These are phyloP conservation scores for Prunus armeniaca DNA, from an alignment of 306 rosid species.

Conservation along the genomic window DNA sequence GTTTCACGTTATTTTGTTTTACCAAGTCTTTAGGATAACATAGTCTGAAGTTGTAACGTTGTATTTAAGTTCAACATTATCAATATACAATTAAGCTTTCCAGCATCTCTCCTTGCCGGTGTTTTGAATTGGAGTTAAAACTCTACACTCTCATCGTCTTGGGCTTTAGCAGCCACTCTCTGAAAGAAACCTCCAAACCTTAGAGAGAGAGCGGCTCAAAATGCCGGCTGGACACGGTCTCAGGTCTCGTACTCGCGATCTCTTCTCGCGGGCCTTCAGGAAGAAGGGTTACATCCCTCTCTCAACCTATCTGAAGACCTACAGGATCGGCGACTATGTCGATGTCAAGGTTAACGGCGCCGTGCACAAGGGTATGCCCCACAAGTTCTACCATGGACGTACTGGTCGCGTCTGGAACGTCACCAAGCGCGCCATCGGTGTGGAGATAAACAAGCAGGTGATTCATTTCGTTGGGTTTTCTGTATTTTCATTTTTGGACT, in stretches of 20 bases:
- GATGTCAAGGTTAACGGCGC: conserved; percentile 95
- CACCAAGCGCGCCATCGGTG: conserved; percentile 94
- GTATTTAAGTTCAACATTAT: too few species aligned
- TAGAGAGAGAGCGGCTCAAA: conserved; percentile 9
- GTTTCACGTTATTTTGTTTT: too few species aligned
- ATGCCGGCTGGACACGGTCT: conserved; percentile 99
- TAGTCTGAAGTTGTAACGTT: too few species aligned
- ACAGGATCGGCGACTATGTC: conserved; percentile 72
- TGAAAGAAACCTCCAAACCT: background rate
- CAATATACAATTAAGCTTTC: too few species aligned
- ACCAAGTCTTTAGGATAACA: too few species aligned
- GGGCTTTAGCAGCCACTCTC: background rate
- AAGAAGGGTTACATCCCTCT: conserved; percentile 95
- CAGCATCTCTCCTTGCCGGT: too few species aligned
- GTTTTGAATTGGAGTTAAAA: too few species aligned
- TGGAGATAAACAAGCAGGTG: conserved; percentile 93
- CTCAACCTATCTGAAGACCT: conserved; percentile 73
- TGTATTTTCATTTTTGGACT: background rate
- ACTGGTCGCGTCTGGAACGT: conserved; percentile 95
- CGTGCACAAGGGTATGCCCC: conserved; percentile 96
- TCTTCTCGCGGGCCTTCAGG: conserved; percentile 88
- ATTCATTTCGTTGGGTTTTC: background rate
- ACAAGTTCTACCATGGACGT: conserved; percentile 96
- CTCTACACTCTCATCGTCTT: background rate
- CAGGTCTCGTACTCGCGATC: conserved; percentile 74